Evolutionary conservation across 78 protist genomes (phyloP).

Genomic region (Cavenderia fasciculata): DNA sequence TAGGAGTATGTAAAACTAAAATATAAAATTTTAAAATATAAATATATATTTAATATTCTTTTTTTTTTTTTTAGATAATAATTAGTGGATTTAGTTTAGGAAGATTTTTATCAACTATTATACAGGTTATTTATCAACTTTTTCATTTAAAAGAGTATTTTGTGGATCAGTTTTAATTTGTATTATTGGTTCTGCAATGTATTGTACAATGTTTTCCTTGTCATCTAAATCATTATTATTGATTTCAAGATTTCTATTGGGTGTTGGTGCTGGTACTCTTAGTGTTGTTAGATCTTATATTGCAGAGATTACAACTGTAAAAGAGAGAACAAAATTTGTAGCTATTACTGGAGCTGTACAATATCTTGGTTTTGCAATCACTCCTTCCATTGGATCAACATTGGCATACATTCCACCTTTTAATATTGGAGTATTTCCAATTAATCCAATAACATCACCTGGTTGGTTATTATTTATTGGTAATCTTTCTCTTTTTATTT

Average conservation of each 20-base stretch:
- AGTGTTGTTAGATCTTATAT: slow-evolving; percentile 45
- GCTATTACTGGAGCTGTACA: slow-evolving; percentile 32
- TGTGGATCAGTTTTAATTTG: background rate
- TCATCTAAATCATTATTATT: background rate
- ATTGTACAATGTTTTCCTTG: background rate
- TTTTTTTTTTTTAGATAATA: too few relatives aligned
- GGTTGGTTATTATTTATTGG: background rate
- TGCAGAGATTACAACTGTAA: slow-evolving; percentile 13
- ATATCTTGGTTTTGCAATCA: slow-evolving; percentile 48
- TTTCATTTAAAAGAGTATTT: slow-evolving; percentile 8
- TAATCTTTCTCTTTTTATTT: background rate
- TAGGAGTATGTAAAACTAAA: too few relatives aligned
- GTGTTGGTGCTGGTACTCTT: slow-evolving; percentile 55
- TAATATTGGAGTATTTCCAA: background rate
- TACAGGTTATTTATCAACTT: background rate
- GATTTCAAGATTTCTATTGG: background rate
- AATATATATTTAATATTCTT: too few relatives aligned
- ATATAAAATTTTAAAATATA: too few relatives aligned
- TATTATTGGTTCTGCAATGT: slow-evolving; percentile 1
- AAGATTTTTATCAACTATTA: slow-evolving; percentile 30
- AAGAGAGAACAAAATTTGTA: slow-evolving; percentile 52
- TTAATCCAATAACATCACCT: background rate
- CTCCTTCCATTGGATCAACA: slow-evolving; percentile 20
- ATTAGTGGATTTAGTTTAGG: slow-evolving; percentile 6
- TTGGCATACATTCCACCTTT: slow-evolving; percentile 3